Base-by-base conservation (phyloP, 768 basidiomycete species). In the Leucosporidium yakuticum region DNA sequence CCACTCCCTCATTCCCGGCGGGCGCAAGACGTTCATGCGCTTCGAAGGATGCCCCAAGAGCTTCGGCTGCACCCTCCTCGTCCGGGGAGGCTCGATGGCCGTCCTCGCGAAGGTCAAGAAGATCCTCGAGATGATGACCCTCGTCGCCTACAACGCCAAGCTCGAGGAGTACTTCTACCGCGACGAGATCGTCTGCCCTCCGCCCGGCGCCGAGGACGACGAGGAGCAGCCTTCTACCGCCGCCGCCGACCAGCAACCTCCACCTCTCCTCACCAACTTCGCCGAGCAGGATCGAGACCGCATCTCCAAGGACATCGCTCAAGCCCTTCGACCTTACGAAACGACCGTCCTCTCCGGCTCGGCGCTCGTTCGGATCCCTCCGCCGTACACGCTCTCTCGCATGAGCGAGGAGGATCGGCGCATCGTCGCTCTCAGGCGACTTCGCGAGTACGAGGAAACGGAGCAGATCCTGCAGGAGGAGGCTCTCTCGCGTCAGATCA, bases 41-140 rank as follows among this genome's bases (percentile, higher is more conserved):
- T 98, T 99, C 75, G 96, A 99, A 79, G 95, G 95, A 2, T 96
- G 94, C 75, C 88, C 85, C 76, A 84, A 85, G 60, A 91, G 96
- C 70, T 88, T 91, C 84, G 94, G 94, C 0, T 97, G 93, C 72
- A 98, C 96, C 3, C 88, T 99, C 73, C 83, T 98, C 49, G 79
- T 99, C 56, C 85, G 96, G 53, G 96, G 96, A 15, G 93, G 85
- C 5, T 85, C 94, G 75, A 83, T 88, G 64, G 87, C 88, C 49
- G 90, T 86, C 0, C 80, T 99, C 63, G 83, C 84, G 61, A 87
- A 87, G 63, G 84, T 98, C 77, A 99, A 99, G 82, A 88, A 88
- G 76, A 89, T 98, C 62, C 90, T 92, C 20, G 83, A 91, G 34
- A 95, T 97, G 80, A 83, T 98, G 77, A 87, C 88, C 2, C 89